Percentiles rank a stretch among this genome's conserved stretches.
Evolutionary conservation across 2,329 filamentous ascomycete genomes (phyloP).

Genomic region (Gliomastix tumulicola): DNA sequence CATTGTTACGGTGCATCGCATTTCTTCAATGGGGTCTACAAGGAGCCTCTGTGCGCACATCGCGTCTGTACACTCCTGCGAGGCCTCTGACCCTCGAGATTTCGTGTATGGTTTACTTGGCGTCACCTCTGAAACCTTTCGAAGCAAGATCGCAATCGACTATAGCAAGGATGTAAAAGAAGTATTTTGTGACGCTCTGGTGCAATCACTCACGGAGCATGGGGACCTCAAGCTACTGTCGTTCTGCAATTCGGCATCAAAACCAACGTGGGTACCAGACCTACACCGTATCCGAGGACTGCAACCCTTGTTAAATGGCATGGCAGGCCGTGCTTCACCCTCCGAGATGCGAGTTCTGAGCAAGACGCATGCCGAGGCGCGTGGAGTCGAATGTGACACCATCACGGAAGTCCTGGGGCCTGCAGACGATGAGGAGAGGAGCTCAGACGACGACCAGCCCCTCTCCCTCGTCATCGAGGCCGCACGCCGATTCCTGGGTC

Average conservation of each 20-base stretch:
- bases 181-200: background rate
- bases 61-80: conserved; percentile 10
- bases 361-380: background rate
- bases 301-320: background rate
- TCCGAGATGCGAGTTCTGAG: background rate
- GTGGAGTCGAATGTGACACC: background rate
- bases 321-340: background rate
- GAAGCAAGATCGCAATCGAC: background rate
- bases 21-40: background rate
- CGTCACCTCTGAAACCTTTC: conserved; percentile 4
- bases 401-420: background rate
- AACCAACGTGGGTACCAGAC: conserved; percentile 1
- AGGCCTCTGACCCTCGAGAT: conserved; percentile 10
- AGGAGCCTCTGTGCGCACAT: conserved; percentile 7
- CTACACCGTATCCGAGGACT: background rate
- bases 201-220: background rate
- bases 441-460: background rate
- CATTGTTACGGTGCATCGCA: background rate
- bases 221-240: conserved; percentile 1
- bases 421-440: background rate
- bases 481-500: background rate
- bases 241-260: conserved; percentile 1
- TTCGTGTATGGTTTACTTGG: conserved; percentile 14
- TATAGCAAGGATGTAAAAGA: conserved; percentile 1
- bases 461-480: background rate